A percentile compares a stretch with the other conserved stretches of the same genome.
Conservation (phyloP, 768 basidiomycete genomes). For the Cubamyces sp. region DNA sequence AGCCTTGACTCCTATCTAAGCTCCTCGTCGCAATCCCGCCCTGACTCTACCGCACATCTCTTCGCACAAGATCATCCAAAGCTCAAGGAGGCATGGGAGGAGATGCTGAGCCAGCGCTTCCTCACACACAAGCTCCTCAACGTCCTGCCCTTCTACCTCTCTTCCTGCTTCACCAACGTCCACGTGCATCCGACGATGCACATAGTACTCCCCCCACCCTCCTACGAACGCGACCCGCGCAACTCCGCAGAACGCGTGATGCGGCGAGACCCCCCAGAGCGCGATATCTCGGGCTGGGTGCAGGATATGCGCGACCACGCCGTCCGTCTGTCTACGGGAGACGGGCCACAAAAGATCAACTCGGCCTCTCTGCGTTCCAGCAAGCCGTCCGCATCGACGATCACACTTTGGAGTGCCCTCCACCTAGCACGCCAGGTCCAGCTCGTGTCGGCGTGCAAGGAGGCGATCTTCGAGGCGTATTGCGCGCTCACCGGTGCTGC, state of each 20-base stretch:
- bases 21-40: constrained; percentile 7
- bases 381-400: constrained; percentile 30
- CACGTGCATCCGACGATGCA: constrained; percentile 51
- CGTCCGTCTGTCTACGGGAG: constrained; percentile 8
- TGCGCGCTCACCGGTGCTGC: constrained; percentile 43
- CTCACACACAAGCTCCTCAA: constrained; percentile 56
- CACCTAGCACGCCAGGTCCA: constrained; percentile 65
- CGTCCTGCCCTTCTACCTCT: constrained; percentile 70
- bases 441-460: constrained; percentile 65
- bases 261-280: background rate
- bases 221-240: background rate
- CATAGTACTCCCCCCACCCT: constrained; percentile 53
- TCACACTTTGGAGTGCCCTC: constrained; percentile 59
- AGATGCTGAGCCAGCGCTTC: constrained; percentile 64
- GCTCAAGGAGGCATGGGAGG: constrained; percentile 66
- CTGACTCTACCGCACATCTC: constrained; percentile 23
- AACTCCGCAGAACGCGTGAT: background rate
- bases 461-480: constrained; percentile 71
- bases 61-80: constrained; percentile 61
- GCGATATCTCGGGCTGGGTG: constrained; percentile 1
- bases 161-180: constrained; percentile 57
- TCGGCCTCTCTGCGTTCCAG: constrained; percentile 13
- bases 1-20: constrained; percentile 10
- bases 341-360: background rate
- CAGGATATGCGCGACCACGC: constrained; percentile 17